Percentiles rank a stretch among this genome's conserved stretches.
phyloP scores from a whole-genome alignment of 768 basidiomycete genomes.

The Rhodotorula paludigena region DNA sequence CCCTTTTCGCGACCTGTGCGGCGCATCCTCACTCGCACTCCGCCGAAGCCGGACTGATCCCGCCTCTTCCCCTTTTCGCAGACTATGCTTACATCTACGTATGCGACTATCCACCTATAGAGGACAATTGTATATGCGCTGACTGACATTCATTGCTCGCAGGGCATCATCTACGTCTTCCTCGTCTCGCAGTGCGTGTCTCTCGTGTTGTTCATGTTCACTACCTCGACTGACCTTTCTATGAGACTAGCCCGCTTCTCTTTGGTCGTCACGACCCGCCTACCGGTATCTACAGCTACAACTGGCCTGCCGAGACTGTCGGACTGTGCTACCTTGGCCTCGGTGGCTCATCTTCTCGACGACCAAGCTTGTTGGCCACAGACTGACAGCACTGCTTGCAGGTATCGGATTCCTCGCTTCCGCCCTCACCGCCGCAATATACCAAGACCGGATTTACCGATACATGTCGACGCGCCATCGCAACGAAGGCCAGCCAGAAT shows the following conservation, averaged over 20 bases:
- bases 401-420: slow-evolving; percentile 13
- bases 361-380: too few relatives aligned
- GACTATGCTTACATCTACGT: slow-evolving; percentile 18
- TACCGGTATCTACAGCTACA: neutral
- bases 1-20: slow-evolving; percentile 5
- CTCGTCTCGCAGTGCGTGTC: slow-evolving; percentile 1
- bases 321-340: slow-evolving; percentile 10
- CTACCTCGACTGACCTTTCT: neutral
- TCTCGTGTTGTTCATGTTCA: neutral
- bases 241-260: slow-evolving; percentile 1
- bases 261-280: slow-evolving; percentile 2
- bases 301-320: neutral
- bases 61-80: too few relatives aligned
- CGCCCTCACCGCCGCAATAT: neutral
- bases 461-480: neutral
- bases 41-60: too few relatives aligned
- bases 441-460: slow-evolving; percentile 1
- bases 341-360: too few relatives aligned
- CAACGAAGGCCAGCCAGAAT: slow-evolving; percentile 8
- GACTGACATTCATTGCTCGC: too few relatives aligned
- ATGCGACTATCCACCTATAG: too few relatives aligned
- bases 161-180: slow-evolving; percentile 19
- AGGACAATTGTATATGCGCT: too few relatives aligned
- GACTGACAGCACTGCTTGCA: too few relatives aligned
- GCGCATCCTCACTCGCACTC: too few relatives aligned